Evolutionary conservation across 345 rosid genomes (phyloP).

Genomic region (Aegle marmelos): DNA sequence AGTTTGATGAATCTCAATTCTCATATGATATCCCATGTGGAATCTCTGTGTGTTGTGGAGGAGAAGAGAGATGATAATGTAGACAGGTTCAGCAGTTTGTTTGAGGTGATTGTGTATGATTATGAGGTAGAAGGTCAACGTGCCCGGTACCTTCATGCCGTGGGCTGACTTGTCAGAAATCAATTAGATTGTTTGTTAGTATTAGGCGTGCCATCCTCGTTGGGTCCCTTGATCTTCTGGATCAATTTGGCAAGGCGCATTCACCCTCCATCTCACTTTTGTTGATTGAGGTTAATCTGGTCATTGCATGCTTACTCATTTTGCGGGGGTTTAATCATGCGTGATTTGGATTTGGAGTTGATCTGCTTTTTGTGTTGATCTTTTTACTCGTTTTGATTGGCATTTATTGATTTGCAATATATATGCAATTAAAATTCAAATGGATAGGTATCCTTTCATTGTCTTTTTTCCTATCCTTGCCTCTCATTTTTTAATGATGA

Average conservation of each 20-base stretch:
- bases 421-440: no score
- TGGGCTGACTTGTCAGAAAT: constrained; percentile 39
- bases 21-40: background rate
- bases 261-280: background rate
- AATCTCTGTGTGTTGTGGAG: background rate
- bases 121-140: constrained; percentile 37
- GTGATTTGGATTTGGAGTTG: no score
- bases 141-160: constrained; percentile 21
- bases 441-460: no score
- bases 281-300: no score
- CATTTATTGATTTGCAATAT: no score
- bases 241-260: background rate
- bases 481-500: no score
- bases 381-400: no score
- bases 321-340: no score
- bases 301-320: no score
- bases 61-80: constrained; percentile 7
- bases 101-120: background rate
- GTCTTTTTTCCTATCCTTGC: no score
- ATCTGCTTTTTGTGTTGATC: no score
- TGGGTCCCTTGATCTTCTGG: constrained; percentile 6
- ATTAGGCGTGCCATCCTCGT: constrained; percentile 19
- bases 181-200: constrained; percentile 22
- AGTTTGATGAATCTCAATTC: background rate
- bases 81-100: constrained; percentile 16